Evolutionary conservation across 805 yeast species (phyloP), one percentile per base, ranked within the genome.

Genomic region (Lipomyces spencermartinsiae): DNA sequence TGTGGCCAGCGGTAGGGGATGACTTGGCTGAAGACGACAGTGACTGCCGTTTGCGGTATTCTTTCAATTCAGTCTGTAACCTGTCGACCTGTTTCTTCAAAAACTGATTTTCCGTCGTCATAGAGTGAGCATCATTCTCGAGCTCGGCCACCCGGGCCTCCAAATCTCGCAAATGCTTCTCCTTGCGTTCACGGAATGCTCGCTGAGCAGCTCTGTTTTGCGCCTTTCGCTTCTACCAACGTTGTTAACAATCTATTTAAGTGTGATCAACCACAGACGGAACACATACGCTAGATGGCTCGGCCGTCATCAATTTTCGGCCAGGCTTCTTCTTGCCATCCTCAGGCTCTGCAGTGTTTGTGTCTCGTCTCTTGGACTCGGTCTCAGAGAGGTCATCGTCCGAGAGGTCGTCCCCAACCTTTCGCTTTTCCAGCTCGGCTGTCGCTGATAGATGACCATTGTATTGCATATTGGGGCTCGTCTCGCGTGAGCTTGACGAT

Each of bases 191-290:
- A 66, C 98, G 83, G 80, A 92, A 94, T 6, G 98, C 98, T 64
- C 98, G 83, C 80, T 95, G 99, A n/a, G 98, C 98, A 2, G 98
- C 98, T 74, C 98, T 85, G 78, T 95, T 94, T 80, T 95, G 98
- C 1, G 98, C 98, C 16, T 97, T 92, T 74, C 99, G 84, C 82
- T 92, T 94, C 56, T 53, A 31, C 56, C 0, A 31, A 12, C n/a
- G 5, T 25, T 8, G 56, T 53, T 10, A 53, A 8, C 29, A 53
- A 4, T 31, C n/a, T 10, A 25, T 25, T 25, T 3, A 25, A 12
- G 34, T 12, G 31, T 7, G 12, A 25, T 12, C 56, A 10, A 31
- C 16, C 9, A 53, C 34, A 25, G 34, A 25, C 16, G 7, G 7
- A 16, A 53, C 34, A 53, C 56, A 10, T 53, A 53, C 56, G 75